Evolutionary conservation across 2,329 filamentous ascomycete species (phyloP), one percentile per base, ranked within the genome.

Genomic region (Pseudogymnoascus sp.): DNA sequence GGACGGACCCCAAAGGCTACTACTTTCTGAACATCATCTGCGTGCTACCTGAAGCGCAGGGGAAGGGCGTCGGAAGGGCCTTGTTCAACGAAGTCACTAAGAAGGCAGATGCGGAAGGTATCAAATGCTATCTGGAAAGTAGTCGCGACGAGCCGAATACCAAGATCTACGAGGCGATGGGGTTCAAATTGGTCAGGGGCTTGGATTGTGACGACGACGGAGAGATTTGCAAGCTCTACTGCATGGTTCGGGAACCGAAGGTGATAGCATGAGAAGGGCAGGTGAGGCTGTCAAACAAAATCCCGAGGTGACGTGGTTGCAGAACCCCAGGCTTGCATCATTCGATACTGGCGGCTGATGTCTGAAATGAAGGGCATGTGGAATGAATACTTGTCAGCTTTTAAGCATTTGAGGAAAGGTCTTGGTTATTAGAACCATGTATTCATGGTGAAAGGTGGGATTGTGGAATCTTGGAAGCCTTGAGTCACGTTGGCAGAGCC

Each of bases 21-120:
- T 91, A 90, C 70, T 91, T 91, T 68, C 87, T 88, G 67, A 91
- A 91, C 70, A 89, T 91, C 65, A 84, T 91, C 69, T 87, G 87
- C 0, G 87, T 91, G 1, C 73, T 83, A 15, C 86, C 87, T 0
- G 81, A 84, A 60, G 80, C 80, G 33, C 87, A 90, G 71, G 86
- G 87, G 0, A 83, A 80, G 69, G 88, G 88, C 0, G 82, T 91
- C 2, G 88, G 87, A 0, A 83, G 83, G 65, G 78, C 80, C 66
- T 74, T 91, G 68, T 87, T 90, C 76, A 78, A 84, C 68, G 78
- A 80, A 47, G 86, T 91, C 6, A 84, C 86, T 15, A 77, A 81
- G 42, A 76, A 76, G 69, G 88, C 88, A 9, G 88, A 91, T 72
- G 74, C 74, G 4, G 85, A 90, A 71, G 82, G 83, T 0, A 80